Percentiles rank a stretch among this genome's conserved stretches.
Evolutionary conservation across 1,284 basidiomycete genomes (phyloP).

Genomic region (Puccinia novopanici): DNA sequence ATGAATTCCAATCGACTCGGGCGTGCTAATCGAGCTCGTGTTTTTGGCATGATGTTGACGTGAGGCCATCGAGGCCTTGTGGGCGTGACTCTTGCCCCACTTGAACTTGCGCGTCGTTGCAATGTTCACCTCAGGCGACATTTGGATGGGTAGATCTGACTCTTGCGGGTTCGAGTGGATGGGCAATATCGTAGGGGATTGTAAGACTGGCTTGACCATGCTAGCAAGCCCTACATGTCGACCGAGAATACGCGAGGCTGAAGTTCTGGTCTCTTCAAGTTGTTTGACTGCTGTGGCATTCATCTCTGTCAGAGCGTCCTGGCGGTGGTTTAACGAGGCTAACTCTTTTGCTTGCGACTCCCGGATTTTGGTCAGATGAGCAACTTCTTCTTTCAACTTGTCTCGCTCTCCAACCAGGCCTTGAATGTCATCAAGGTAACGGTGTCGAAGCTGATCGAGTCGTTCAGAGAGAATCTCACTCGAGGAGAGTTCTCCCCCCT

Average conservation of each 20-base stretch:
- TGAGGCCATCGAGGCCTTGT: conserved; percentile 23
- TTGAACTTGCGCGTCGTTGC: conserved; percentile 49
- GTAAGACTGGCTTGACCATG: not conserved
- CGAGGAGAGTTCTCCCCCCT: not conserved
- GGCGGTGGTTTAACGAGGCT: conserved; percentile 9
- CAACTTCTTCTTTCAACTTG: conserved; percentile 30
- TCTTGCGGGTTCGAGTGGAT: not conserved
- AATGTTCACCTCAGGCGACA: conserved; percentile 40
- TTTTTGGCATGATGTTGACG: conserved; percentile 28
- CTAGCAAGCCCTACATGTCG: not conserved
- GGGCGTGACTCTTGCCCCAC: conserved; percentile 42
- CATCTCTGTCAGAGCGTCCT: conserved; percentile 25
- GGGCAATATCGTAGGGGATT: not conserved
- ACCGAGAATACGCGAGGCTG: not conserved
- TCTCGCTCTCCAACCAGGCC: conserved; percentile 26
- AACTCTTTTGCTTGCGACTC: conserved; percentile 36
- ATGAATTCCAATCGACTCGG: not conserved
- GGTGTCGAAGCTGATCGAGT: conserved; percentile 19
- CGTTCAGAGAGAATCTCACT: conserved; percentile 7
- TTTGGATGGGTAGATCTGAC: conserved; percentile 1
- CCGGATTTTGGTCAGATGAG: conserved; percentile 14
- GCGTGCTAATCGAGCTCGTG: conserved; percentile 10
- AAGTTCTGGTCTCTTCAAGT: conserved; percentile 27
- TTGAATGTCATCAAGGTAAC: conserved; percentile 32
- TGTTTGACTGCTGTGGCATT: conserved; percentile 25